Evolutionary conservation across 148 eudicot genomes (phyloP).

Genomic region (Dianthus caryophyllus): DNA sequence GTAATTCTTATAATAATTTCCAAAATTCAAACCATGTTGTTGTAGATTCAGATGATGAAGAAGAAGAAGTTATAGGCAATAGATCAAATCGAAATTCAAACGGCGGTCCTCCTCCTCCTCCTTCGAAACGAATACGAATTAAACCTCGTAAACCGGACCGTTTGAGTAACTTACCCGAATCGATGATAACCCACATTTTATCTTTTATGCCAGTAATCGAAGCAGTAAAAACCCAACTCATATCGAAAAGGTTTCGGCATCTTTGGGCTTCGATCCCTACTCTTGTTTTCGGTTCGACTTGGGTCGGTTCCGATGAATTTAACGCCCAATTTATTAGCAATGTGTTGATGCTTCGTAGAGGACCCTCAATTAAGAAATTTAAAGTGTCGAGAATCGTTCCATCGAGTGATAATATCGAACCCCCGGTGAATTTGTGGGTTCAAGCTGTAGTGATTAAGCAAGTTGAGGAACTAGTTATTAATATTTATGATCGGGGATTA

Average conservation of each 20-base stretch:
- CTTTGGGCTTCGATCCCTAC: conserved; percentile 2
- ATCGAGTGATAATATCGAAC: fast-evolving
- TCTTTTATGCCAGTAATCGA: conserved; percentile 5
- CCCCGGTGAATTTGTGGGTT: conserved; percentile 12
- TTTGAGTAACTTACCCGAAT: conserved; percentile 9
- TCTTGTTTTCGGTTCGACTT: neutral
- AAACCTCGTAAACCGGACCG: conserved; percentile 4
- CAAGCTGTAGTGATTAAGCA: conserved; percentile 10
- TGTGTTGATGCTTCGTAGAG: conserved; percentile 15
- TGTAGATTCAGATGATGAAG: neutral
- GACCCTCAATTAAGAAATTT: neutral
- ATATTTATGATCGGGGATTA: neutral
- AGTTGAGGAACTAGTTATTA: conserved; percentile 12
- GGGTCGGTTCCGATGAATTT: too few relatives aligned
- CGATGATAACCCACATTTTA: conserved; percentile 8
- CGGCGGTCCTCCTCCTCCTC: neutral
- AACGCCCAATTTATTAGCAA: neutral
- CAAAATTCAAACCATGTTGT: neutral
- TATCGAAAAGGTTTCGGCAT: conserved; percentile 18
- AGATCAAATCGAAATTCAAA: neutral
- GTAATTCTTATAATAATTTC: neutral
- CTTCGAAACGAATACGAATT: neutral
- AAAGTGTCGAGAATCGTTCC: neutral
- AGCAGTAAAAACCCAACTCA: conserved; percentile 3
- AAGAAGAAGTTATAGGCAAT: neutral